Evolutionary conservation across 495 filamentous ascomycete genomes (phyloP), one percentile per base, ranked within the genome.

Genomic region (Aeminium ludgeri): DNA sequence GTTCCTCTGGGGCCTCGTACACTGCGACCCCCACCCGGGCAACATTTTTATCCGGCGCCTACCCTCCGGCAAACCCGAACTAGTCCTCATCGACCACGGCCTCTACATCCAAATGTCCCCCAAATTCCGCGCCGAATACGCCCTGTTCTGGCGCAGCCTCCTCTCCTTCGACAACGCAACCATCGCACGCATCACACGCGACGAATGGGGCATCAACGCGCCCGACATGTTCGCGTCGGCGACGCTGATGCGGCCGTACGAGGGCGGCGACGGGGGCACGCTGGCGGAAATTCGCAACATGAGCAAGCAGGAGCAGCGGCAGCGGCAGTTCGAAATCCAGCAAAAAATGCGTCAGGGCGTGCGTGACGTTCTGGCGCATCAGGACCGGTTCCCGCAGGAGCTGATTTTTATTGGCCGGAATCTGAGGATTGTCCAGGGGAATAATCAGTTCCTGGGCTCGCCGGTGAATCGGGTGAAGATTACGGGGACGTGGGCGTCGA

Each of bases 381-480:
- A 94, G 55, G 78, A 76, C 19, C 86, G 89, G 55, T 93, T 84
- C 81, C 89, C 89, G 0, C 75, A 76, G 40, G 84, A 94, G 51
- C 77, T 97, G 36, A 74, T 97, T 51, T 97, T 97, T 61, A 86
- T 97, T 54, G 86, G 86, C 1, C 74, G 89, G 5, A 95, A 94
- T 55, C 72, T 97, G 65, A 76, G 89, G 16, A 97, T 97, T 53
- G 87, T 96, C 8, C 78, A 82, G 56, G 75, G 65, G 0, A 82
- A 82, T 54, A 82, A 82, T 50, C 78, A 80, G 49, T 87, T 77
- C 59, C 71, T 97, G 18, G 87, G 89, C 32, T 86, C 81, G 0
- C 89, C 89, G 0, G 86, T 97, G 12, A 97, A 97, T 56, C 65
- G 89, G 1, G 76, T 97, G 49, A 95, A 94, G 64, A 85, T 94